phyloP scores from a whole-genome alignment of 495 filamentous ascomycete genomes.

The Aspergillus egyptiacus region DNA sequence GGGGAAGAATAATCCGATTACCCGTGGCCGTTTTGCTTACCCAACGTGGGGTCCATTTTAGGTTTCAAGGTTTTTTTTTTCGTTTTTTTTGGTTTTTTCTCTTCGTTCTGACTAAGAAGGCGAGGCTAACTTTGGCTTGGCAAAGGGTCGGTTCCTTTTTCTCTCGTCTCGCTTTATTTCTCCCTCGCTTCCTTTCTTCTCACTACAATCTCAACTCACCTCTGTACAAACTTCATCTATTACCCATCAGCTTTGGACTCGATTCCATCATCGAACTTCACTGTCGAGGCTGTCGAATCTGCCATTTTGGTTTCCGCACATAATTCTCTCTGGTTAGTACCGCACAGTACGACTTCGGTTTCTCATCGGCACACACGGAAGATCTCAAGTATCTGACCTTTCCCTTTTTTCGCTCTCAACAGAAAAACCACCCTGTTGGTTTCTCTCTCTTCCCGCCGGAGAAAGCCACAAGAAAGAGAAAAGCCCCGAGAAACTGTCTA shows the following conservation, averaged over 20 bases:
- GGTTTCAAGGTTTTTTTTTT: slow-evolving; percentile 7
- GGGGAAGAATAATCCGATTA: too few species aligned
- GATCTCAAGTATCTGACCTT: slow-evolving; percentile 25
- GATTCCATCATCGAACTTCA: slow-evolving; percentile 9
- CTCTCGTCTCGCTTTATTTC: too few species aligned
- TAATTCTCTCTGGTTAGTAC: slow-evolving; percentile 21
- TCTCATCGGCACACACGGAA: slow-evolving; percentile 15
- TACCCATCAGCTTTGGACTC: slow-evolving; percentile 13
- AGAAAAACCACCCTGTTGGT: slow-evolving; percentile 33
- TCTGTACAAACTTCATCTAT: slow-evolving; percentile 7
- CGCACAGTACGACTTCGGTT: slow-evolving; percentile 13
- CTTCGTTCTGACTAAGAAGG: slow-evolving; percentile 2
- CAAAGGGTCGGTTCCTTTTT: slow-evolving; percentile 14
- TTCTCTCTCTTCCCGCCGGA: slow-evolving; percentile 34
- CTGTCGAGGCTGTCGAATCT: slow-evolving; percentile 9
- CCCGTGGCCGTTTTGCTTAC: too few species aligned
- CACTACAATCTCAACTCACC: slow-evolving; percentile 8
- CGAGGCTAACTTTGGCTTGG: slow-evolving; percentile 7
- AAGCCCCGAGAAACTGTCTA: slow-evolving; percentile 52
- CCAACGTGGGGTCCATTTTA: not conserved
- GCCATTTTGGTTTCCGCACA: slow-evolving; percentile 10
- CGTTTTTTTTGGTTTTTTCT: too few species aligned
- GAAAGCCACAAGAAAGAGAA: slow-evolving; percentile 30
- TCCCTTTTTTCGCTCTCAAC: not conserved
- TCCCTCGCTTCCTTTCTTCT: slow-evolving; percentile 10